Percentiles rank a stretch among this genome's conserved stretches.
These are phyloP conservation scores for Penicillium verrucosum DNA, from an alignment of 2,329 filamentous ascomycete genomes.

Conservation along the genomic window DNA sequence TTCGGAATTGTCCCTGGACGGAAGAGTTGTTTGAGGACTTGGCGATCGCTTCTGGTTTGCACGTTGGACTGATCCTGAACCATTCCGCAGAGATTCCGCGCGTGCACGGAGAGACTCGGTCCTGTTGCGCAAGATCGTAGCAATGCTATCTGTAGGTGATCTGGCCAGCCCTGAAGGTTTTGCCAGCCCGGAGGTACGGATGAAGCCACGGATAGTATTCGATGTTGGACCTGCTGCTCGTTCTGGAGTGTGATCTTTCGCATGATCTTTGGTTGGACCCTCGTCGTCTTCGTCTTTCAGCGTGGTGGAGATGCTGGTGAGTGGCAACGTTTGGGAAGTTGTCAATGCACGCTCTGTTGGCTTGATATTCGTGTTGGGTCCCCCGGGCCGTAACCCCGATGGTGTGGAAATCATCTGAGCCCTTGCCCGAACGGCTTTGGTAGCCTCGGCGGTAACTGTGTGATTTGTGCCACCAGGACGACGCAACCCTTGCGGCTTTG, in stretches of 20 bases:
- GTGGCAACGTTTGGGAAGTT: constrained; percentile 19
- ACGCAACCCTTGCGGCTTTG: constrained; percentile 19
- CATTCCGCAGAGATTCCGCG: constrained; percentile 22
- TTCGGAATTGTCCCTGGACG: constrained; percentile 22
- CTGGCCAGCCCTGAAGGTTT: constrained; percentile 27
- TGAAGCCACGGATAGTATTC: constrained; percentile 37
- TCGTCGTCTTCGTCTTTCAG: constrained; percentile 13
- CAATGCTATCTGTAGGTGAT: constrained; percentile 27
- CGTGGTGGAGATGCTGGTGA: constrained; percentile 11
- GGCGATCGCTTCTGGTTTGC: constrained; percentile 16
- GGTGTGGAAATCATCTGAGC: constrained; percentile 25
- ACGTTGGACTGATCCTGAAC: constrained; percentile 10
- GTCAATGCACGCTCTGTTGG: constrained; percentile 21
- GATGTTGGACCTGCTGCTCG: constrained; percentile 12
- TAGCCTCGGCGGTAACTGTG: constrained; percentile 26
- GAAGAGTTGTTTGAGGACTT: constrained; percentile 11
- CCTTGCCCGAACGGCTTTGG: constrained; percentile 28
- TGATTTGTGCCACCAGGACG: constrained; percentile 21
- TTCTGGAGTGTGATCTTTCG: constrained; percentile 4
- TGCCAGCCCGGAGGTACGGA: constrained; percentile 34
- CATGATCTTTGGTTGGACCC: background rate
- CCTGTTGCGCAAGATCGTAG: constrained; percentile 19
- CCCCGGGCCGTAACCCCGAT: constrained; percentile 27
- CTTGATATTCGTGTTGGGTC: constrained; percentile 23
- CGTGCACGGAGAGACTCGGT: constrained; percentile 24